Evolutionary conservation across 192 early-diverging fungal species (phyloP).

Genomic region (Gigaspora rosea): DNA sequence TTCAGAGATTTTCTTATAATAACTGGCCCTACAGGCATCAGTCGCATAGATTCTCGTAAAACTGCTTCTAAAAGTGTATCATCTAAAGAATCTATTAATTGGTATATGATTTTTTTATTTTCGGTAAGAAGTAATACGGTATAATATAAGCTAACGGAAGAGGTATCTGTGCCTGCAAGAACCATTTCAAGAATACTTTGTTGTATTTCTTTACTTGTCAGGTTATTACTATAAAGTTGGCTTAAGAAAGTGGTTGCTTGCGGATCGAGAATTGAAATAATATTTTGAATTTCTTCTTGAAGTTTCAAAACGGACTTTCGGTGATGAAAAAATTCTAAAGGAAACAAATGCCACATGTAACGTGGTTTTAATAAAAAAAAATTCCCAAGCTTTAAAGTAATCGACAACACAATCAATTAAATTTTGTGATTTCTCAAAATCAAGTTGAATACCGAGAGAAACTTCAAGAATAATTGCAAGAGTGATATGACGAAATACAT

Average conservation of each 20-base stretch:
- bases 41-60: not conserved
- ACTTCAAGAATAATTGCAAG: not conserved
- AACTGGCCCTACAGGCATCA: not conserved
- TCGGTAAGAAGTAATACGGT: not conserved
- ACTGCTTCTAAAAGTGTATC: not conserved
- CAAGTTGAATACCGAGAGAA: not conserved
- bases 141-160: not conserved
- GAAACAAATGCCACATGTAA: not conserved
- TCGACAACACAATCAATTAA: not conserved
- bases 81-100: not conserved
- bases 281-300: not conserved
- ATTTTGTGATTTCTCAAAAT: not conserved
- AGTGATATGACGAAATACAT: not conserved
- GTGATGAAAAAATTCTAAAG: not conserved
- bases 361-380: constrained; percentile 1
- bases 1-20: not conserved
- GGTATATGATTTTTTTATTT: not conserved
- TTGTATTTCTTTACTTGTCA: not conserved
- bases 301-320: not conserved
- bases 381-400: not conserved
- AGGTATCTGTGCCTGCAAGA: not conserved
- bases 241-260: not conserved
- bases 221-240: not conserved
- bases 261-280: not conserved
- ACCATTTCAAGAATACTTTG: not conserved